Evolutionary conservation across 768 basidiomycete genomes (phyloP), one percentile per base, ranked within the genome.

Genomic region (Mycena latifolia): DNA sequence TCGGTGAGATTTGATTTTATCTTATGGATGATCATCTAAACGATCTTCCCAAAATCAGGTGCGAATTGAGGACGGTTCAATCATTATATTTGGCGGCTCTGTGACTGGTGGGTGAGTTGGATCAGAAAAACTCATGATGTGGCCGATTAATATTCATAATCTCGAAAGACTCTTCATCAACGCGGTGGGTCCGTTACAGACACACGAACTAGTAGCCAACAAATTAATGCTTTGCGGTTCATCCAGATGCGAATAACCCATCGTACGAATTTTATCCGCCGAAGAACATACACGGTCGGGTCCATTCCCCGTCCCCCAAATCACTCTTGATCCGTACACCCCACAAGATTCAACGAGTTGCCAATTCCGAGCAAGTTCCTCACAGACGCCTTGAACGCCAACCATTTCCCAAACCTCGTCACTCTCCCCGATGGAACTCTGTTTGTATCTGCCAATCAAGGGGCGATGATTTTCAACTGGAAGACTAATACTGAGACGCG

Each of bases 251-350:
- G 29, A 89, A 88, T 73, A 88, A 88, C 66, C 86, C 88, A 2
- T 88, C 87, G 1, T 74, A 78, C 56, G 81, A 81, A 65, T 82
- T 81, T 61, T 80, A 76, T 73, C 81, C 81, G 6, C 71, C 77
- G 5, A 82, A 82, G 56, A 79, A 81, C 43, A 73, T 71, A 57
- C 74, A 77, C 22, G 79, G 78, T n/a, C 50, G 75, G 17, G 75
- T 75, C 10, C 74, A 72, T 5, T 70, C 70, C n/a, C n/a, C n/a
- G n/a, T n/a, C 15, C 75, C 77, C 50, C 31, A n/a, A 1, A 37
- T 60, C 52, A 41, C n/a, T 22, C 31, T 50, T 52, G 17, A 43
- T 56, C 48, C 7, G 35, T 45, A 20, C 61, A 54, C 31, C 25
- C 41, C 2, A 25, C 58, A 45, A 73, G 71, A 69, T 20, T 63